phyloP scores from a whole-genome alignment of 1,139 yeast species.

The Debaryomyces sp. region DNA sequence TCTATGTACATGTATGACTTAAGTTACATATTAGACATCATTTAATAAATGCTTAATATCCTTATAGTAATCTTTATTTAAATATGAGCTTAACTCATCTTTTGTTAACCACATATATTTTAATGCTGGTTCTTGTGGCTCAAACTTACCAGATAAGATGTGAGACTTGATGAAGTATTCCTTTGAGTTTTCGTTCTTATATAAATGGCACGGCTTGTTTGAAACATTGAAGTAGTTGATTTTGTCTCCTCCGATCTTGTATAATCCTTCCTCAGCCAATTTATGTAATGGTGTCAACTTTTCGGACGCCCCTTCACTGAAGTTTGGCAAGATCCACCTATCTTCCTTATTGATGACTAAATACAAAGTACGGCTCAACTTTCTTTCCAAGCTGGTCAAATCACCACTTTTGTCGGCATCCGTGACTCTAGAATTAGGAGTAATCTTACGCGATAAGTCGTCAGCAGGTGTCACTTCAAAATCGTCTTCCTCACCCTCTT shows the following conservation, averaged over 20 bases:
- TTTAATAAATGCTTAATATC: conserved; percentile 56
- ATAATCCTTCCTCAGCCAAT: conserved; percentile 76
- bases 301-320: conserved; percentile 37
- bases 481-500: conserved; percentile 40
- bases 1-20: conserved; percentile 17
- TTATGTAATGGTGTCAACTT: conserved; percentile 58
- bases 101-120: conserved; percentile 80
- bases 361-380: conserved; percentile 78
- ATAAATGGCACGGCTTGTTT: conserved; percentile 78
- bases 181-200: conserved; percentile 32
- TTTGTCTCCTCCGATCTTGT: conserved; percentile 68
- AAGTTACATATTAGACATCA: conserved; percentile 31
- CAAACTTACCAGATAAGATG: conserved; percentile 83
- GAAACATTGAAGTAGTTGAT: conserved; percentile 91
- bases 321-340: conserved; percentile 79
- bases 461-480: conserved; percentile 35
- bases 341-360: conserved; percentile 57
- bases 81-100: conserved; percentile 67
- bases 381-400: conserved; percentile 71
- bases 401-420: conserved; percentile 73
- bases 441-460: conserved; percentile 69
- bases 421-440: conserved; percentile 71
- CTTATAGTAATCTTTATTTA: conserved; percentile 57
- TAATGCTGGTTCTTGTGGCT: conserved; percentile 42
- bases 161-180: conserved; percentile 85